Conservation (phyloP, 345 rosid genomes). For the Iberis pinnata region DNA sequence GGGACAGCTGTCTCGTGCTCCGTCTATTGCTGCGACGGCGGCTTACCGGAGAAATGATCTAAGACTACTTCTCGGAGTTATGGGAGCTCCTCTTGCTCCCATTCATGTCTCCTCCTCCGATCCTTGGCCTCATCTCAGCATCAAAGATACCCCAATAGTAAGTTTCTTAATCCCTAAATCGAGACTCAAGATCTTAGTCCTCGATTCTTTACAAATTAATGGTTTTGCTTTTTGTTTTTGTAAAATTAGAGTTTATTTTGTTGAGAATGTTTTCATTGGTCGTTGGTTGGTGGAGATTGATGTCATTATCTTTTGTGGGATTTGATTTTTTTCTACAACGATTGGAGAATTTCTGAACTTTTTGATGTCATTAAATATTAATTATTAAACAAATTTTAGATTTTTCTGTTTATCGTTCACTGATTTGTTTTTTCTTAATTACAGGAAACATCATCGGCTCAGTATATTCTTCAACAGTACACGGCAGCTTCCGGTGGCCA, state of each 20-base stretch:
- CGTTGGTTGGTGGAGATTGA: constrained; percentile 26
- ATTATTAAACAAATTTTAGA: too few species aligned
- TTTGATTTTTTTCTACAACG: constrained; percentile 21
- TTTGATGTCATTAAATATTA: too few species aligned
- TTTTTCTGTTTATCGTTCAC: constrained; percentile 12
- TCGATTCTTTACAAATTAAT: background rate
- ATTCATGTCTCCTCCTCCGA: constrained; percentile 61
- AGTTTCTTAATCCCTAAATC: constrained; percentile 24
- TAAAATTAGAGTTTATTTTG: background rate
- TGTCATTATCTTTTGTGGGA: constrained; percentile 24
- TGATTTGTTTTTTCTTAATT: constrained; percentile 5
- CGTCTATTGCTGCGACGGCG: constrained; percentile 44
- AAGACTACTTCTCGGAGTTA: constrained; percentile 69
- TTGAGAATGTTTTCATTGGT: constrained; percentile 25
- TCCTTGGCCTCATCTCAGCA: constrained; percentile 78
- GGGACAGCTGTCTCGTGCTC: constrained; percentile 62
- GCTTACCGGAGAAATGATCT: constrained; percentile 59
- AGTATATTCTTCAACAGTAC: constrained; percentile 83
- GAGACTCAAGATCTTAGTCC: too few species aligned
- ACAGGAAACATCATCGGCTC: constrained; percentile 87
- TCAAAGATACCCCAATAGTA: constrained; percentile 91
- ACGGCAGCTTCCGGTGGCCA: constrained; percentile 91
- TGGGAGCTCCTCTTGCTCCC: constrained; percentile 94
- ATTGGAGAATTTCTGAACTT: too few species aligned
- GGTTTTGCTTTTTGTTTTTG: too few species aligned